These are phyloP conservation scores for Hemileia vastatrix DNA, from an alignment of 1,284 basidiomycete species.

Conservation along the genomic window DNA sequence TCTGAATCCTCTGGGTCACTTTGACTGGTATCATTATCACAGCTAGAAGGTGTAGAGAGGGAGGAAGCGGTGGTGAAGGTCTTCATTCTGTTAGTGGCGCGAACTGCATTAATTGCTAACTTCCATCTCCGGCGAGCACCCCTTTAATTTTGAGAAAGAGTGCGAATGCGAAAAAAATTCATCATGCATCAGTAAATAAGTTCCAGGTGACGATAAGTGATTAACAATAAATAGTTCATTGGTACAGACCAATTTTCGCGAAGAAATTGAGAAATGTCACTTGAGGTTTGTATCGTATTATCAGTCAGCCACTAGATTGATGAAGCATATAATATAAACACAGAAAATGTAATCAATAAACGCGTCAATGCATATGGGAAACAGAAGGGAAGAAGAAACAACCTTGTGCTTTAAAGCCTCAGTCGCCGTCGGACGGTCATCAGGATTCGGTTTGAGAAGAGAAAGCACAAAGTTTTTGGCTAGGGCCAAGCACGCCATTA, in stretches of 20 bases:
- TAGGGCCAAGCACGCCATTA: conserved; percentile 34
- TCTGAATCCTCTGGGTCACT: no score
- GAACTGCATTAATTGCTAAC: conserved; percentile 39
- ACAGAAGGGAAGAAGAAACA: conserved; percentile 30
- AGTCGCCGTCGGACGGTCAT: conserved; percentile 60
- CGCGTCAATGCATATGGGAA: not conserved
- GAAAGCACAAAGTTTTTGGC: conserved; percentile 75
- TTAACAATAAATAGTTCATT: no score
- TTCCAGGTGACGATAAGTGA: no score
- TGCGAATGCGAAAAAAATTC: not conserved
- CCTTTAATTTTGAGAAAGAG: not conserved
- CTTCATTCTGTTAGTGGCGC: conserved; percentile 39
- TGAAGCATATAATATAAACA: not conserved
- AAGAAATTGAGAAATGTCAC: no score
- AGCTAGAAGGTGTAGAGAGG: no score
- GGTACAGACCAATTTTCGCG: no score
- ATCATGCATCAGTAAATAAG: not conserved
- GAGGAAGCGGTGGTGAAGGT: conserved; percentile 34
- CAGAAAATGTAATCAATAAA: not conserved
- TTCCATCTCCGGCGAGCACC: conserved; percentile 30
- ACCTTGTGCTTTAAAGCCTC: conserved; percentile 60
- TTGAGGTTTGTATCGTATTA: no score
- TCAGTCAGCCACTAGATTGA: conserved; percentile 2
- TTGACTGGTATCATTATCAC: no score
- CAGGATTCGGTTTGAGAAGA: conserved; percentile 65